Conservation (phyloP, 2,329 filamentous ascomycete species). For the Daldinia sp. region DNA sequence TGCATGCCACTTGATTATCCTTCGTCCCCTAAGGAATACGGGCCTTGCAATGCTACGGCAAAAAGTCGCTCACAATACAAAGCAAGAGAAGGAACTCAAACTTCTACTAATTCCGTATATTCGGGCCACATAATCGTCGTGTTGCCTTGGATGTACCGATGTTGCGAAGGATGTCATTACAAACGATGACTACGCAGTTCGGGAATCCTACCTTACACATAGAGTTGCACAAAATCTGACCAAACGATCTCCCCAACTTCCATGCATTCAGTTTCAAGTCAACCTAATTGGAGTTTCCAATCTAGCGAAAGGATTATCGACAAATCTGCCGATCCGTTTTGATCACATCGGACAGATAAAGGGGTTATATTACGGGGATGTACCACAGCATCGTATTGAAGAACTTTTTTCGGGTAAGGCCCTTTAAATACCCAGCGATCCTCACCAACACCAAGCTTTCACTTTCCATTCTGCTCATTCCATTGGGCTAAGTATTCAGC, state of each 20-base stretch:
- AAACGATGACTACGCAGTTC: not conserved
- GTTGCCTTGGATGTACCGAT: not conserved
- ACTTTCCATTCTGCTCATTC: not conserved
- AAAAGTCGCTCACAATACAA: not conserved
- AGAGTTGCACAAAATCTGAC: not conserved
- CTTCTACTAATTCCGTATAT: not conserved
- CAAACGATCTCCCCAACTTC: not conserved
- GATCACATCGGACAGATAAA: not conserved
- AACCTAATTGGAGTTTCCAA: not conserved
- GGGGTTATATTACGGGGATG: not conserved
- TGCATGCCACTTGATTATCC: not conserved
- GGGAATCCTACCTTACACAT: not conserved
- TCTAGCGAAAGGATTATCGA: not conserved
- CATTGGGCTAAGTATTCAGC: not conserved
- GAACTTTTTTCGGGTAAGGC: not conserved
- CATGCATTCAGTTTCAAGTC: not conserved
- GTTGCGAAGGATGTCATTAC: not conserved
- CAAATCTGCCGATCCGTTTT: not conserved
- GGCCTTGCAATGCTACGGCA: not conserved
- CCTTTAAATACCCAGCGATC: not conserved
- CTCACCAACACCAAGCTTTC: not conserved
- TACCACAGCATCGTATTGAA: too few relatives aligned
- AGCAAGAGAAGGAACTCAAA: not conserved
- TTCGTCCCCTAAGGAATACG: not conserved
- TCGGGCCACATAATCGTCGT: not conserved